Conservation (phyloP, 2,329 filamentous ascomycete genomes). For the Celoporthe dispersa region DNA sequence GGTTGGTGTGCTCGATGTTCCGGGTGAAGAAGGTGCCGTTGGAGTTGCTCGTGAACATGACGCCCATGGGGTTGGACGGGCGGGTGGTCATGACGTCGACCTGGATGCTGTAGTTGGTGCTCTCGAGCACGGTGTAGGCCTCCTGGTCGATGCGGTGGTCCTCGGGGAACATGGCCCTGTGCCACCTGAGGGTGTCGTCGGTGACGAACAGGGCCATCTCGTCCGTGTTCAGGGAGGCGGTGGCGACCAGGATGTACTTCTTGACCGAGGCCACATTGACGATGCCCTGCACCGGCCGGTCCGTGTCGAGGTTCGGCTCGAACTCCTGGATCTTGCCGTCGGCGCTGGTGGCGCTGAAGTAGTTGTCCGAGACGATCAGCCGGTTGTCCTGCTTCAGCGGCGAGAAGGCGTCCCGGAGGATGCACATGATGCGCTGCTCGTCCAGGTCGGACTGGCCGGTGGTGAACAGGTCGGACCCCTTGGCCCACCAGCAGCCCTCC, state of each 20-base stretch:
- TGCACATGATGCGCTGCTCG: slow-evolving; percentile 76
- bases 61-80: slow-evolving; percentile 74
- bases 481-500: slow-evolving; percentile 85
- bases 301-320: slow-evolving; percentile 77
- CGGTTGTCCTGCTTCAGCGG: slow-evolving; percentile 74
- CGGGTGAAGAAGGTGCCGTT: slow-evolving; percentile 95
- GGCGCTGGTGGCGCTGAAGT: slow-evolving; percentile 63
- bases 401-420: slow-evolving; percentile 74
- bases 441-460: slow-evolving; percentile 69
- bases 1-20: slow-evolving; percentile 91
- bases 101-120: slow-evolving; percentile 97
- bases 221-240: slow-evolving; percentile 76
- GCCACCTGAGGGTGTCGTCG: slow-evolving; percentile 83
- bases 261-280: slow-evolving; percentile 84
- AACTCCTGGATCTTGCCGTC: slow-evolving; percentile 60
- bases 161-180: slow-evolving; percentile 85
- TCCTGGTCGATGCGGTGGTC: slow-evolving; percentile 81
- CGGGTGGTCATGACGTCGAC: slow-evolving; percentile 82
- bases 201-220: slow-evolving; percentile 94
- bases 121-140: slow-evolving; percentile 92
- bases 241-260: slow-evolving; percentile 83
- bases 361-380: slow-evolving; percentile 81
- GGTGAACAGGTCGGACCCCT: slow-evolving; percentile 73
- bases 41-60: slow-evolving; percentile 93
- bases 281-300: slow-evolving; percentile 76